These are phyloP conservation scores for Cajanus cajan DNA, from an alignment of 306 rosid genomes.

Conservation along the genomic window DNA sequence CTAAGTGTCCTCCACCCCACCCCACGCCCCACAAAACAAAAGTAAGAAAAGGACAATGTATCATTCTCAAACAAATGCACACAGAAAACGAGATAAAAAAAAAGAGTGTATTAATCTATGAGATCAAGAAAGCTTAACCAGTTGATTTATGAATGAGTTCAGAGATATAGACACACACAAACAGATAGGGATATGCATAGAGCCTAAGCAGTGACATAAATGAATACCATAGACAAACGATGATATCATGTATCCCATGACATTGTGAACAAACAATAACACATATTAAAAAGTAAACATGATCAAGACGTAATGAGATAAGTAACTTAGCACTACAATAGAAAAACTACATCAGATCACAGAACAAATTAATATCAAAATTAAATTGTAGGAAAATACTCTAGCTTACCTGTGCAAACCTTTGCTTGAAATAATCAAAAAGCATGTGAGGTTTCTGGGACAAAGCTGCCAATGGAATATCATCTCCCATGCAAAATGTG, in stretches of 20 bases:
- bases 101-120: not conserved
- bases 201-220: not conserved
- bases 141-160: not conserved
- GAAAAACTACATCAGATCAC: not conserved
- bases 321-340: not conserved
- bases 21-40: not conserved
- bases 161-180: not conserved
- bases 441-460: slow-evolving; percentile 95
- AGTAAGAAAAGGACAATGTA: not conserved
- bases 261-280: not conserved
- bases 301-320: not conserved
- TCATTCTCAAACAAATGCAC: not conserved
- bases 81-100: not conserved
- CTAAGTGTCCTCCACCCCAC: not conserved
- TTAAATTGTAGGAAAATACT: slow-evolving; percentile 10
- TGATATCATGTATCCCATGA: not conserved
- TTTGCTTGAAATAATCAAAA: slow-evolving; percentile 94
- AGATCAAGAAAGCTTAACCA: not conserved
- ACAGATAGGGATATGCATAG: not conserved
- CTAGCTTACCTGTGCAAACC: slow-evolving; percentile 87
- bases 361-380: not conserved
- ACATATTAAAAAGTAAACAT: not conserved
- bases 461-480: slow-evolving; percentile 85
- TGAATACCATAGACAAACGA: not conserved
- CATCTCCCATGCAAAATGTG: slow-evolving; percentile 98